Conservation (phyloP, 2,329 filamentous ascomycete species). For the Penicillium sp. region DNA sequence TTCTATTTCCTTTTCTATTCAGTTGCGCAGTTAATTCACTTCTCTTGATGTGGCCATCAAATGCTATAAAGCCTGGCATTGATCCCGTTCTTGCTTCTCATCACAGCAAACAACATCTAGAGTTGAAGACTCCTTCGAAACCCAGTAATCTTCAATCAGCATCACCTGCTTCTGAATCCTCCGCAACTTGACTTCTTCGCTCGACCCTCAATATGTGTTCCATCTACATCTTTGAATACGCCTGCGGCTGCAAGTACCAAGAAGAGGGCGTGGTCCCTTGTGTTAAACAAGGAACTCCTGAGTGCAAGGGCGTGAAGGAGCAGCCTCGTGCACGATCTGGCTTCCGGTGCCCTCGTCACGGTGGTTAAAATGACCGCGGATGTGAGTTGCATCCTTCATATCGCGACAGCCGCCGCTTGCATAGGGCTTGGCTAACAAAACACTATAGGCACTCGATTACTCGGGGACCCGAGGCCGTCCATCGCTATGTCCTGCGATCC, state of each 20-base stretch:
- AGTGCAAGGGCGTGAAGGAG: conserved; percentile 31
- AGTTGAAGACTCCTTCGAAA: neutral
- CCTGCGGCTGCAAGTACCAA: conserved; percentile 35
- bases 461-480: neutral
- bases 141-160: neutral
- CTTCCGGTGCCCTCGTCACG: conserved; percentile 33
- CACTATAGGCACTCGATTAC: neutral
- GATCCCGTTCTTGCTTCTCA: conserved; percentile 6
- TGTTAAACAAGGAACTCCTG: conserved; percentile 29
- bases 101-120: conserved; percentile 4
- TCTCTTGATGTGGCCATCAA: conserved; percentile 18
- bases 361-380: neutral
- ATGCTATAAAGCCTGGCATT: conserved; percentile 17
- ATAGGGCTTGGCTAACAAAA: conserved; percentile 7
- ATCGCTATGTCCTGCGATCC: neutral
- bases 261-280: conserved; percentile 36
- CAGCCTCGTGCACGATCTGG: conserved; percentile 31
- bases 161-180: neutral
- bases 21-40: conserved; percentile 16
- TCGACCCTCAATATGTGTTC: conserved; percentile 32
- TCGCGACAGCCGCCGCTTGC: neutral
- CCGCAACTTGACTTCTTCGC: neutral
- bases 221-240: conserved; percentile 36
- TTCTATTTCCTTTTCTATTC: conserved; percentile 15
- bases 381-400: neutral